phyloP scores from a whole-genome alignment of 257 asterid species.

The Nyctanthes arbortristis region DNA sequence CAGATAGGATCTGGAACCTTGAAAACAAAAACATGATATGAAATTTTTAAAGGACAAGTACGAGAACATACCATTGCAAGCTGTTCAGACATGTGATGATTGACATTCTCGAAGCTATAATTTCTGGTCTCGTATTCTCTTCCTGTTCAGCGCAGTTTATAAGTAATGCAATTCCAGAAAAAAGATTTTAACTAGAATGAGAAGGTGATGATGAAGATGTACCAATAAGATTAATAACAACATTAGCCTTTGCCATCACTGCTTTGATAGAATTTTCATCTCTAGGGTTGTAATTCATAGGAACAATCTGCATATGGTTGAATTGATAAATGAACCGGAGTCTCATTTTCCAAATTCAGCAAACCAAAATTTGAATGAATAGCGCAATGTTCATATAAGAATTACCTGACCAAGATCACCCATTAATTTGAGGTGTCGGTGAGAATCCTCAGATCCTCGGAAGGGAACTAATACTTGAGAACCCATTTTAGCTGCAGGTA shows the following conservation, averaged over 20 bases:
- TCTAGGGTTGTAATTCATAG: conserved; percentile 91
- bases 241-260: conserved; percentile 98
- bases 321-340: background rate
- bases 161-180: conserved; percentile 12
- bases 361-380: background rate
- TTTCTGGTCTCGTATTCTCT: conserved; percentile 95
- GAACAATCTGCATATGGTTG: conserved; percentile 70
- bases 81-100: conserved; percentile 82
- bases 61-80: conserved; percentile 71
- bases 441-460: conserved; percentile 94
- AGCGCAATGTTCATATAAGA: conserved; percentile 12
- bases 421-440: conserved; percentile 97
- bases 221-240: conserved; percentile 98
- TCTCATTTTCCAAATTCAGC: background rate
- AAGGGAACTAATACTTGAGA: conserved; percentile 94
- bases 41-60: conserved; percentile 6
- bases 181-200: background rate
- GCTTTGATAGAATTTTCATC: conserved; percentile 92
- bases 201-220: conserved; percentile 17
- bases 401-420: conserved; percentile 98
- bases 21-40: background rate
- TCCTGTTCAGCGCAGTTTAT: conserved; percentile 49
- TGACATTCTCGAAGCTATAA: conserved; percentile 91
- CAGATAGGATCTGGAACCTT: background rate
- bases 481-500: conserved; percentile 83